Evolutionary conservation across 305 asterid genomes (phyloP).

Genomic region (Solanum hybrid): DNA sequence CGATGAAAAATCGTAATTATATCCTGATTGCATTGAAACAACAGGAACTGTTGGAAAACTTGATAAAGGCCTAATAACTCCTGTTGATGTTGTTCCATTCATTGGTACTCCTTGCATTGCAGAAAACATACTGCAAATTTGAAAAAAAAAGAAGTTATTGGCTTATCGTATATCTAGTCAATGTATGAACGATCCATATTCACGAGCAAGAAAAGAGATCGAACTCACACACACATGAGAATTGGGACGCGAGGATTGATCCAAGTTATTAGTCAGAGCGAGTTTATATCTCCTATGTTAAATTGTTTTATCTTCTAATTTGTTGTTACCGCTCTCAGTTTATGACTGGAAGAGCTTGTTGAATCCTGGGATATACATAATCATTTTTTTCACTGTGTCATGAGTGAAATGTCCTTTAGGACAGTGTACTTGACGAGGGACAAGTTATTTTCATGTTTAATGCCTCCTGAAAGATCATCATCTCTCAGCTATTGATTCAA

Average conservation of each 20-base stretch:
- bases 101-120: not conserved
- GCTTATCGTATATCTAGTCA: not conserved
- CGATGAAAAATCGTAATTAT: constrained; percentile 4
- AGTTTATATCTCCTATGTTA: not conserved
- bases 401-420: not conserved
- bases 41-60: not conserved
- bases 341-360: not conserved
- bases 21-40: constrained; percentile 1
- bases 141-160: not conserved
- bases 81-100: not conserved
- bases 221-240: not conserved
- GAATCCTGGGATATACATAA: not conserved
- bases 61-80: not conserved
- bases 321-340: not conserved
- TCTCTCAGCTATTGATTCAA: not conserved
- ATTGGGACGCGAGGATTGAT: not conserved
- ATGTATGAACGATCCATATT: not conserved
- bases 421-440: not conserved
- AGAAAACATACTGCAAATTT: not conserved
- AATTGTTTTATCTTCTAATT: not conserved
- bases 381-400: not conserved
- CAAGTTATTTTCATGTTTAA: not conserved
- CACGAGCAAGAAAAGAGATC: not conserved
- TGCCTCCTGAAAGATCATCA: not conserved
- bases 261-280: not conserved